These are phyloP conservation scores for Penicillium ucsense DNA, from an alignment of 495 filamentous ascomycete species.

Conservation along the genomic window DNA sequence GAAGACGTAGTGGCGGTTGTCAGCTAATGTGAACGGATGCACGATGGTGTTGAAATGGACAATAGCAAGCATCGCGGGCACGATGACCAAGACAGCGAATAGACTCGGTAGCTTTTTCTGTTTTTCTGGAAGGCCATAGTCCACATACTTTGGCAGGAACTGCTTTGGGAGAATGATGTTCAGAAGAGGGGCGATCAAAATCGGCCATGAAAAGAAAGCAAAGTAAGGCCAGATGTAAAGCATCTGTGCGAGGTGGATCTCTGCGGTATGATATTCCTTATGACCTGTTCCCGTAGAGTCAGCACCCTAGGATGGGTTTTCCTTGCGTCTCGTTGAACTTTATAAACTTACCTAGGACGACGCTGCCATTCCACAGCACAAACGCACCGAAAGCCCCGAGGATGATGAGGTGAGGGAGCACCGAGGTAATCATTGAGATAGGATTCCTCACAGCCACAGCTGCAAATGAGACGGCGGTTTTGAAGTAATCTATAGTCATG, in stretches of 20 bases:
- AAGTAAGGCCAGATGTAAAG: constrained; percentile 91
- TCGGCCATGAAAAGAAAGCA: constrained; percentile 76
- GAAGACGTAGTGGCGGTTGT: constrained; percentile 95
- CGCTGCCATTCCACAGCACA: constrained; percentile 77
- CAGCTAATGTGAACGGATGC: constrained; percentile 91
- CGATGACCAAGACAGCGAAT: constrained; percentile 22
- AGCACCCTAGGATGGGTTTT: not conserved
- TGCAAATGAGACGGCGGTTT: constrained; percentile 49
- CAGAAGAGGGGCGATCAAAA: constrained; percentile 48
- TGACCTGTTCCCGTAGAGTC: constrained; percentile 46
- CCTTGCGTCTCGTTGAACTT: not conserved
- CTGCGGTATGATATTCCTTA: constrained; percentile 85
- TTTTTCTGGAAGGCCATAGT: constrained; percentile 27
- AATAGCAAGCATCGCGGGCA: constrained; percentile 42
- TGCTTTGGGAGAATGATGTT: constrained; percentile 28
- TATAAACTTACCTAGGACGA: constrained; percentile 63
- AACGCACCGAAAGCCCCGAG: constrained; percentile 63
- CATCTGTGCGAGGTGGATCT: constrained; percentile 83
- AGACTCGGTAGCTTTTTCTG: constrained; percentile 28
- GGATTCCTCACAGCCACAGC: constrained; percentile 45
- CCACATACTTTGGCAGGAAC: constrained; percentile 27
- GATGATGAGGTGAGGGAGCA: constrained; percentile 60
- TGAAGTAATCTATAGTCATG: constrained; percentile 43
- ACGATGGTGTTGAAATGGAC: constrained; percentile 83
- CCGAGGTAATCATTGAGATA: constrained; percentile 32